Percentiles rank a stretch among this genome's conserved stretches.
These are phyloP conservation scores for Cercospora sp. DNA, from an alignment of 2,329 filamentous ascomycete genomes.

Conservation along the genomic window DNA sequence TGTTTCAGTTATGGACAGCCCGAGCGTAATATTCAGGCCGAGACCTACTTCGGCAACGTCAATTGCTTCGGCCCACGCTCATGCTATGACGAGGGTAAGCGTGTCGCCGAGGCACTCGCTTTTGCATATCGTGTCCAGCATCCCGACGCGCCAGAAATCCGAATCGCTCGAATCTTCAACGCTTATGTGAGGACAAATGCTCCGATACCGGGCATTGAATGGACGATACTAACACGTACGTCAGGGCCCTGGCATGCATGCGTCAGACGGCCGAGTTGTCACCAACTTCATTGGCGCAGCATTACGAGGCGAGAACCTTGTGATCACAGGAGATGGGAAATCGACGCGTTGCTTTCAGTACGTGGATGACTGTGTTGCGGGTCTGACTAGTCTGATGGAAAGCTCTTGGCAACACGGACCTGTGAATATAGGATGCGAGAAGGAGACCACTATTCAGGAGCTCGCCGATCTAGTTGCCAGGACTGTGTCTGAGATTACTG, in stretches of 20 bases:
- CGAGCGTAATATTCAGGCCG: slow-evolving; percentile 5
- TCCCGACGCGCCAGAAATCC: neutral
- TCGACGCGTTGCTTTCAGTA: neutral
- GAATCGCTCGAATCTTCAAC: neutral
- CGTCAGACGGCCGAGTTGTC: neutral
- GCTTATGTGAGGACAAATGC: neutral
- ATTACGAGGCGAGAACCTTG: neutral
- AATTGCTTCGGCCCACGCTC: slow-evolving; percentile 18
- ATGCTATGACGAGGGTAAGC: slow-evolving; percentile 22
- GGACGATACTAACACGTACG: neutral
- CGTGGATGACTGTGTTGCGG: neutral
- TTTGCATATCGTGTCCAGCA: slow-evolving; percentile 15
- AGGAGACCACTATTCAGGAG: neutral
- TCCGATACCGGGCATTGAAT: neutral
- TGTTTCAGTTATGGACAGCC: neutral
- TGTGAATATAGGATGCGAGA: neutral
- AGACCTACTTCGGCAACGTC: slow-evolving; percentile 18
- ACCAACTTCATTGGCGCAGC: neutral
- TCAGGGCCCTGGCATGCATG: neutral
- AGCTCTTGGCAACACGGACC: neutral
- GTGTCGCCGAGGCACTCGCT: slow-evolving; percentile 17
- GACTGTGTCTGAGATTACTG: neutral
- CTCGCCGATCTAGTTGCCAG: neutral
- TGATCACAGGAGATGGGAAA: neutral
- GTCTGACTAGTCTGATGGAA: neutral